Base-by-base conservation (phyloP, 164 flowering plant species). In the Litsea cubeba region DNA sequence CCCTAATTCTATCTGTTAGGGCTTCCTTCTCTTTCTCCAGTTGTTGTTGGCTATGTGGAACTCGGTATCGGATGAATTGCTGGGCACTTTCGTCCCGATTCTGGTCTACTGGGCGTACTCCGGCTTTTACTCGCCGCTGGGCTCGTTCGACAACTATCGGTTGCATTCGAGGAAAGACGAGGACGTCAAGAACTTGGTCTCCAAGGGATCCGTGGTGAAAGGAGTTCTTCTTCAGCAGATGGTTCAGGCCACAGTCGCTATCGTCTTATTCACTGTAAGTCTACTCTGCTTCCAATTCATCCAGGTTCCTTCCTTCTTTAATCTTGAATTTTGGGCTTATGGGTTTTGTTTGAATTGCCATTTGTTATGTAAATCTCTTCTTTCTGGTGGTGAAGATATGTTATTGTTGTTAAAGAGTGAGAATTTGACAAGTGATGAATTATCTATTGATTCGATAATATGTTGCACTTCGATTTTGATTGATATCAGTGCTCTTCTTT, bases 181-280 rank as follows among this genome's bases (percentile, higher is more conserved):
- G 72, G 95, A 90, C 66, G 85, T 86, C 70, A 95, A 93, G 86
- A 95, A 95, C 79, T 80, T 91, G 86, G 97, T 91, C 26, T 81
- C 96, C 0, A 93, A 91, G 70, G 73, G 76, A 1, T 78, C 87
- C 24, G 99, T 93, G 23, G 87, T 93, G 32, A 93, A 86, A 79
- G 97, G 95, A 15, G 99, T 95, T 81, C 85, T 95, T 81, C 87
- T 91, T 6, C 99, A 93, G 68, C 99, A 95, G 80, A 35, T 76
- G 2, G 54, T 95, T 80, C 99, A 93, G 76, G 98, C 97, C 40
- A 46, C 83, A 1, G 95, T 91, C 12, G 96, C 98, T 0, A 88
- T 86, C 66, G n/a, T 91, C 74, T 77, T 93, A 70, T 95, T 91
- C 79, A 81, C 89, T 65, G 99, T 95, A 80, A 6, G 92, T n/a